Evolutionary conservation across 2,329 filamentous ascomycete species (phyloP), one percentile per base, ranked within the genome.

Genomic region (Fusarium pseudonygamai): DNA sequence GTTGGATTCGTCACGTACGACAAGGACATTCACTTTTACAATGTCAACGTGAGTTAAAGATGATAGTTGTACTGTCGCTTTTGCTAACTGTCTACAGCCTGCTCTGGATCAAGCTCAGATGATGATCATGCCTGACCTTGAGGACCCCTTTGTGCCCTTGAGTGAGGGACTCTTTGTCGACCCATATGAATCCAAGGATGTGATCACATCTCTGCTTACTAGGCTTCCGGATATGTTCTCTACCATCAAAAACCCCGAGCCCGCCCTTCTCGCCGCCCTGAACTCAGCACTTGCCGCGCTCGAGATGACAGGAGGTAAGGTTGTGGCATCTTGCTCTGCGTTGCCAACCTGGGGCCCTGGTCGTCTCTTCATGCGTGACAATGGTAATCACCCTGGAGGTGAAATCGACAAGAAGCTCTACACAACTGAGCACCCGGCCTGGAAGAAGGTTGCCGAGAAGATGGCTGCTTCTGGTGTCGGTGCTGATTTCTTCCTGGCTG

Each of bases 1-100:
- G 91, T 99, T 69, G 96, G 96, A 56, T 97, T 99, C 80, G 91
- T 98, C 72, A 98, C 96, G 3, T 99, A 93, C 81, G 96, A 99
- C 85, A 96, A 94, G 82, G 95, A 98, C 78, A 93, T 99, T 67
- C 96, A 99, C 80, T 99, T 98, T 82, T 99, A 98, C 86, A 98
- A 98, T 79, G 91, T 97, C 77, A 94, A 92, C 78, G 91, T 93
- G 85, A 84, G 92, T 88, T 39, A 58, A 15, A 22, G 20, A 15
- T 32, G 24, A 43, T 26, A 2, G 34, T 47, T 26, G 3, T 22
- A 39, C 13, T 45, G 24, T 7, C 20, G 22, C 11, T 37, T 30
- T 67, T 69, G 49, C 76, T 74, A 64, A 81, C 55, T 24, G n/a
- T 15, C 24, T 12, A 56, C 67, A 94, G 91, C 83, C 94, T 42